Evolutionary conservation across 2,329 filamentous ascomycete genomes (phyloP), one percentile per base, ranked within the genome.

Genomic region (Aspergillus chevalieri): DNA sequence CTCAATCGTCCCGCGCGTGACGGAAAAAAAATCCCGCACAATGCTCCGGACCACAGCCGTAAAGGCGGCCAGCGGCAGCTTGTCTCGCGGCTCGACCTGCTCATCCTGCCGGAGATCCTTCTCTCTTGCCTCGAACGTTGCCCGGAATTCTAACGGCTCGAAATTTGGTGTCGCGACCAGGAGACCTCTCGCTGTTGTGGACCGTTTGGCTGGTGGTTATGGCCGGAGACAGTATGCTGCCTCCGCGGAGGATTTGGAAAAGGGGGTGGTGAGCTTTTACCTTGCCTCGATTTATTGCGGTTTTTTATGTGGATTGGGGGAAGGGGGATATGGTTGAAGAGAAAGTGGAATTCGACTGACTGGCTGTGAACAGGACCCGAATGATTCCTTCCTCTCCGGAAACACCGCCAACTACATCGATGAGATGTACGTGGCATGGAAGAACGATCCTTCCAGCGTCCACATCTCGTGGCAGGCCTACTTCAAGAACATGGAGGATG

Each of bases 401-500:
- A 97, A 89, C 78, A 93, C 92, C 53, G 93, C 93, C 74, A 96
- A 95, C 78, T 98, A 98, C 77, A 89, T 98, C 69, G 93, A 98
- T 73, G 93, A 96, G 78, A 98, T 98, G 93, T 98, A 98, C 75
- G 78, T 96, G 77, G 85, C 91, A 69, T 98, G 93, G 93, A 95
- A 92, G 75, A 79, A 87, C 57, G 90, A 98, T 64, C 91, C 93
- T 47, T 81, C 84, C 64, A 95, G 89, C 67, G 93, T 98, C 52
- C 93, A 98, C 74, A 81, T 95, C 64, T 98, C 93, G 70, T 98
- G 93, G 93, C 92, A 95, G 77, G 85, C 94, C 68, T 98, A 98
- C 81, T 98, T 98, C 82, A 89, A 85, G 77, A 98, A 98, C 77
- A 96, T 98, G 87, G 93, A 98, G 78, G 87, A 84, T 59, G 93